Base-by-base conservation (phyloP, 129 eudicot species). In the Escallonia rubra region DNA sequence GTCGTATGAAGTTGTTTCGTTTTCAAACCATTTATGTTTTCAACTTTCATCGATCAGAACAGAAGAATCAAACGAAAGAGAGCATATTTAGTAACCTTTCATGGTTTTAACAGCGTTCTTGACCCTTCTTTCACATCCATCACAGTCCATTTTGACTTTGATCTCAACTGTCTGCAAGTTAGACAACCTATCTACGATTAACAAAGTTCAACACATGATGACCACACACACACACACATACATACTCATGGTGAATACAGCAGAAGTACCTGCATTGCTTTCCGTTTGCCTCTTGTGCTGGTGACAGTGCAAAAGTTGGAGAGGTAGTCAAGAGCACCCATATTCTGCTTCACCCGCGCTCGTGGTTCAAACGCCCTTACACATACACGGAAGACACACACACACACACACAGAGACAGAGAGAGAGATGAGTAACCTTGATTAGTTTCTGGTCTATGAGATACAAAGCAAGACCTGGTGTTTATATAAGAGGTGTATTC, bases 311-410 rank as follows among this genome's bases (percentile, higher is more conserved):
- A 91, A 76, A 91, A 86, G 85, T 85, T 82, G 60, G 90, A 83
- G 68, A 91, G 77, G 73, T 91, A 88, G 56, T 87, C 96, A 61
- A 91, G 98, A 79, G 96, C 98, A 6, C 98, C 98, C 98, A 91
- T 91, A 47, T 10, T 61, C 52, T 72, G 42, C 57, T 49, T 68
- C 54, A 23, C 61, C 41, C 46, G 63, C 63, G 71, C 74, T 59
- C 66, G 67, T 67, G 41, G 52, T 48, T 39, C 39, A 49, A 7
- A 58, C 34, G 34, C 34, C 34, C 34, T 23, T 23, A 23, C 34
- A 23, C 34, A 23, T 1, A 23, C 34, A 23, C 57, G 34, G n/a
- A 57, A 8, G 60, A 58, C 53, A 58, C 57, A 57, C 46, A 69
- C 51, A 38, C 48, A 60, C 46, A 64, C 48, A 68, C 52, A 38